Evolutionary conservation across 139 green algal genomes (phyloP), one percentile per base, ranked within the genome.

Genomic region (Mesotaenium endlicherianum): DNA sequence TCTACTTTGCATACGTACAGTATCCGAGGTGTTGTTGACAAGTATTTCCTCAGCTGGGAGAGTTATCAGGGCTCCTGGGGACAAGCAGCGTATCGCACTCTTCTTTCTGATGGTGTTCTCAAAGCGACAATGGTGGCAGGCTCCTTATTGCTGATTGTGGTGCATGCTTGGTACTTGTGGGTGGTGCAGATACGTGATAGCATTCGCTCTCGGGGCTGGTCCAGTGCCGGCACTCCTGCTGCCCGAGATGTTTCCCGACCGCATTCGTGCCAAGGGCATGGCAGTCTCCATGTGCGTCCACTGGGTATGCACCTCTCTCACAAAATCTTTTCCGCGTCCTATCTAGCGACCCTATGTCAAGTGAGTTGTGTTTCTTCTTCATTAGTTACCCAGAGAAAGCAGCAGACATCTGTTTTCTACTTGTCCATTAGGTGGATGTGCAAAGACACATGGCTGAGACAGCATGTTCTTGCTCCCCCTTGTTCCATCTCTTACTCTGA

Each of bases 161-260:
- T n/a, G n/a, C n/a, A n/a, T n/a, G n/a, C n/a, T n/a, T n/a, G n/a
- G n/a, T n/a, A n/a, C n/a, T n/a, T 93, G 0, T 83, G 95, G 64
- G 72, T 85, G 2, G 93, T 70, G 26, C 75, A 82, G 77, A 1
- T 98, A 98, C 90, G 92, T 98, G 45, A 47, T 95, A 1, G 71
- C 69, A 60, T 98, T 98, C 89, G 92, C 94, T 0, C 64, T 97
- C 40, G 95, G 95, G 0, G 93, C 92, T 1, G 95, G 95, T 1
- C 94, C 95, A n/a, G 93, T 98, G 36, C 94, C 94, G 0, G 95
- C 88, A 0, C 89, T 98, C 36, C 90, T 98, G 41, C 89, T 97
- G n/a, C 93, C 94, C 4, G 95, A 98, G 88, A 92, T 98, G 75
- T 95, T 93, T 64, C 88, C 92, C 1, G 88, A 89, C 0, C 89